Percentiles rank a stretch among this genome's conserved stretches.
Conservation (phyloP, 345 rosid species). For the Linum lewisii region DNA sequence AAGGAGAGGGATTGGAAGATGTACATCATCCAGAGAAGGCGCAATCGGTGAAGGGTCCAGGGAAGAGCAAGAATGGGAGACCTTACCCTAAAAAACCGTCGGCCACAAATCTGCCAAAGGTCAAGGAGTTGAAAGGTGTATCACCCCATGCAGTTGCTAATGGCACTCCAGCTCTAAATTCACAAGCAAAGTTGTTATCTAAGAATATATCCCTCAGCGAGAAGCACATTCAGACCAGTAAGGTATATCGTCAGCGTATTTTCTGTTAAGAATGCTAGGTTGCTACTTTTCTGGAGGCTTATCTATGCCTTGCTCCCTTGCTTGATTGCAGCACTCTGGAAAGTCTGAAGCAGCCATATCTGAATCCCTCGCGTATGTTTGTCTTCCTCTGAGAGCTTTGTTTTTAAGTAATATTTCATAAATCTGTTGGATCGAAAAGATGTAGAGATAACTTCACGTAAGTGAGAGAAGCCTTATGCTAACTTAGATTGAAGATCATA, state of each 20-base stretch:
- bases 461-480: too few relatives aligned
- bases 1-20: slow-evolving; percentile 27
- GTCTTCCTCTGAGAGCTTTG: slow-evolving; percentile 3
- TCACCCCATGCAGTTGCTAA: slow-evolving; percentile 30
- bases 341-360: slow-evolving; percentile 37
- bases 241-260: slow-evolving; percentile 26
- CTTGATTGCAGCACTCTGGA: slow-evolving; percentile 38
- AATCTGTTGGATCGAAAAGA: too few relatives aligned
- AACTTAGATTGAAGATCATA: too few relatives aligned
- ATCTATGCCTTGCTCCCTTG: slow-evolving; percentile 19
- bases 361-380: slow-evolving; percentile 48
- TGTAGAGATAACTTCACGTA: too few relatives aligned
- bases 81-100: slow-evolving; percentile 28
- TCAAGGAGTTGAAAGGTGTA: slow-evolving; percentile 33
- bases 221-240: slow-evolving; percentile 32
- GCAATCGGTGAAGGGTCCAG: slow-evolving; percentile 32
- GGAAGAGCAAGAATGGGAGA: slow-evolving; percentile 46
- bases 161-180: slow-evolving; percentile 38
- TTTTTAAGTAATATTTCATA: too few relatives aligned
- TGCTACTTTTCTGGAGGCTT: slow-evolving; percentile 18
- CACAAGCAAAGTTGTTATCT: slow-evolving; percentile 32
- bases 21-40: slow-evolving; percentile 24
- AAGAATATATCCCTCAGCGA: slow-evolving; percentile 50
- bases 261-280: slow-evolving; percentile 5
- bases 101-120: slow-evolving; percentile 31